Percentiles rank a stretch among this genome's conserved stretches.
Conservation (phyloP, 257 asterid genomes). For the Cruciata laevipes region DNA sequence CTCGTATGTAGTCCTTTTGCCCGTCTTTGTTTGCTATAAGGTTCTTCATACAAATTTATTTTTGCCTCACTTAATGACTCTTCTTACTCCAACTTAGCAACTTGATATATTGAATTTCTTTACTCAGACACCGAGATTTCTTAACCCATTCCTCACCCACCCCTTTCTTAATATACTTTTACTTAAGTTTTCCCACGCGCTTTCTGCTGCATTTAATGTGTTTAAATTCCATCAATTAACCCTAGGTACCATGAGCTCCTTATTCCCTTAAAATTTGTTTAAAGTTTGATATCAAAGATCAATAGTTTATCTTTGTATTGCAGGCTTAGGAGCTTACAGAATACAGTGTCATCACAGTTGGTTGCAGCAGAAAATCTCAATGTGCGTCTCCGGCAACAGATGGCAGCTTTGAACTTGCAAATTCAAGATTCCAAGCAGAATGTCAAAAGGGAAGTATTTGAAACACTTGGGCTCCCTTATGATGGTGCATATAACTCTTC, state of each 20-base stretch:
- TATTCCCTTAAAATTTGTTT: neutral
- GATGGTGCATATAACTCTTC: slow-evolving; percentile 40
- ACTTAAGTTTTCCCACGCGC: too few relatives aligned
- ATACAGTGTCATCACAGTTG: slow-evolving; percentile 66
- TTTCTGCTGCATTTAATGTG: too few relatives aligned
- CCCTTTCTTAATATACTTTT: neutral
- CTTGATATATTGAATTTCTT: neutral
- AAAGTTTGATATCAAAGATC: neutral
- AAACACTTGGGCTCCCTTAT: slow-evolving; percentile 74
- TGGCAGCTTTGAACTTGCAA: slow-evolving; percentile 64
- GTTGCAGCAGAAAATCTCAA: slow-evolving; percentile 87
- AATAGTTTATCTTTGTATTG: slow-evolving; percentile 17
- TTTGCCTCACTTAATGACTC: too few relatives aligned
- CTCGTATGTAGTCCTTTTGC: neutral
- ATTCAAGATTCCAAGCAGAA: slow-evolving; percentile 45
- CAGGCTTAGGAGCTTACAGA: slow-evolving; percentile 73
- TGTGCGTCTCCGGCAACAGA: slow-evolving; percentile 70
- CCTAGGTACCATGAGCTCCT: neutral
- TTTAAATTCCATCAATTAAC: too few relatives aligned
- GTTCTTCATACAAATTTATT: too few relatives aligned
- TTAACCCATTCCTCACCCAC: neutral
- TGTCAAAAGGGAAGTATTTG: slow-evolving; percentile 68
- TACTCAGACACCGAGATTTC: too few relatives aligned
- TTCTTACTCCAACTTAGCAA: too few relatives aligned
- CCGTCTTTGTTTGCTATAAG: too few relatives aligned